Base-by-base conservation (phyloP, 441 rosid species). In the Viola pubescens region DNA sequence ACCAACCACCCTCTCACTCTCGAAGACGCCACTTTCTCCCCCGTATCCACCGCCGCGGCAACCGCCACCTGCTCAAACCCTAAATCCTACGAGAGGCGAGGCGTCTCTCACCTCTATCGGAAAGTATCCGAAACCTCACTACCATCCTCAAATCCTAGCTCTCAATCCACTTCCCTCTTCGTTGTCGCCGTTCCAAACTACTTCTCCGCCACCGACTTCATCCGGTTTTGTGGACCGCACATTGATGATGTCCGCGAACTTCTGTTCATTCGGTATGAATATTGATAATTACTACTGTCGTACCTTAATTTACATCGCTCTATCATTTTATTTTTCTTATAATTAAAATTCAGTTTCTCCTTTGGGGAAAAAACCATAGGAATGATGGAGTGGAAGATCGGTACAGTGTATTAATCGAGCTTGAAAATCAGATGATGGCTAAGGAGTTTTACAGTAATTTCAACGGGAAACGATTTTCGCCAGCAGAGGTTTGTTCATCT, bases 341-440 rank as follows among this genome's bases (percentile, higher is more conserved):
- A 19, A 19, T 19, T 19, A 19, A 19, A 19, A 19, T 19, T 19
- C 26, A 19, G 26, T 19, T 19, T 19, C 26, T 19, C 26, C 26
- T 19, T 19, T 19, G 26, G 26, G 26, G 26, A 19, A 19, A 19
- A 19, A 19, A 19, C 26, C 26, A 19, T 67, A 88, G 98, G 84
- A 89, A 92, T 44, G 98, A 86, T 73, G 97, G 75, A 14, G 78
- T 92, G 85, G 98, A 92, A 69, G 98, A 92, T 77, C 73, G 96
- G 14, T 89, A 89, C 60, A 87, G 96, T 12, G 97, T 84, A 19
- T 58, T 92, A 73, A 71, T 92, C 54, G 80, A 81, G 70, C 73
- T 82, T 26, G 70, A 54, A 51, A 76, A 86, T 75, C 88, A 84
- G 74, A 63, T 60, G 4, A 67, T 66, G 11, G 91, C 97, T 4